These are phyloP conservation scores for Funneliformis geosporum DNA, from an alignment of 192 early-diverging fungal species.

Conservation along the genomic window DNA sequence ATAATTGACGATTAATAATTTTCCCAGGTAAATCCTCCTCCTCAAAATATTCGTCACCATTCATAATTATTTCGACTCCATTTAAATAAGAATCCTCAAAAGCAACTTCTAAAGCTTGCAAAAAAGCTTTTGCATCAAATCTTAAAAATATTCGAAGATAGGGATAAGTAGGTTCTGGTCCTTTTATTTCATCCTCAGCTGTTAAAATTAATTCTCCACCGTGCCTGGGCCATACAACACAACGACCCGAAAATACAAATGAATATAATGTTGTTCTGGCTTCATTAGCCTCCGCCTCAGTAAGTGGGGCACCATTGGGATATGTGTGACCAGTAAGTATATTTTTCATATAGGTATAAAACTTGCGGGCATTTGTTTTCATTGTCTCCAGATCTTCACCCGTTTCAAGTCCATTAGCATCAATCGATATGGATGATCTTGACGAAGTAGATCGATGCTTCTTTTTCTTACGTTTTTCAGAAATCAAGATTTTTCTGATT, in stretches of 20 bases:
- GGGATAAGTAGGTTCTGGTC: constrained; percentile 61
- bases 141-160: constrained; percentile 54
- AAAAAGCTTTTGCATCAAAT: constrained; percentile 54
- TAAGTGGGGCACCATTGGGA: constrained; percentile 47
- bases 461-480: constrained; percentile 31
- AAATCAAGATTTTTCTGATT: constrained; percentile 47
- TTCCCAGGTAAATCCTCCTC: constrained; percentile 56
- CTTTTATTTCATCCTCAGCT: constrained; percentile 51
- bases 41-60: constrained; percentile 34
- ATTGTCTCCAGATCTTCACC: constrained; percentile 32
- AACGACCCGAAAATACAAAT: constrained; percentile 62
- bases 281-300: constrained; percentile 45
- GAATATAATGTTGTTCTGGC: constrained; percentile 58
- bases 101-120: constrained; percentile 54
- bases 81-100: constrained; percentile 65
- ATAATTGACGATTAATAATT: constrained; percentile 59
- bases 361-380: constrained; percentile 47
- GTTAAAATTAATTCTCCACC: constrained; percentile 59
- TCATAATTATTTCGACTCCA: constrained; percentile 48
- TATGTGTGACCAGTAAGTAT: constrained; percentile 53
- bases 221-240: constrained; percentile 59
- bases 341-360: constrained; percentile 56
- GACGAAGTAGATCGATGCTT: constrained; percentile 20
- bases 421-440: neutral
- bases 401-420: neutral